A percentile compares a stretch with the other conserved stretches of the same genome.
phyloP scores from a whole-genome alignment of 108 stramenopile species.

The Discostella pseudostelligera region DNA sequence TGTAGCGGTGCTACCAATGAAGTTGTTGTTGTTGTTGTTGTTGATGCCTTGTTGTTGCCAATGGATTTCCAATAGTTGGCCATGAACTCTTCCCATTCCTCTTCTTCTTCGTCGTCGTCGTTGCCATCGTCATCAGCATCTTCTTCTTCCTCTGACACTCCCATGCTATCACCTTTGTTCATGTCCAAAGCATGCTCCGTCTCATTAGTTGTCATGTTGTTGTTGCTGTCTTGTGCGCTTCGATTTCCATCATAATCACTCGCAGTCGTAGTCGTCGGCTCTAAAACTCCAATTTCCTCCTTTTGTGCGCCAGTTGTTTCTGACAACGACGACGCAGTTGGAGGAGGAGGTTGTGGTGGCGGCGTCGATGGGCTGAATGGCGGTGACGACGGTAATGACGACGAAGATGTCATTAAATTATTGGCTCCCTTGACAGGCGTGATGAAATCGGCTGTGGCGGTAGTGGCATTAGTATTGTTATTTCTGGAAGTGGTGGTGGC shows the following conservation, averaged over 20 bases:
- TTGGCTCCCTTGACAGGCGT: not conserved
- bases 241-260: not conserved
- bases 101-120: conserved; percentile 13
- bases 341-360: too few species aligned
- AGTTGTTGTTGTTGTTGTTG: not conserved
- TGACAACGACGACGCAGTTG: not conserved
- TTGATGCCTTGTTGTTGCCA: not conserved
- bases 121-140: conserved; percentile 10
- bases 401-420: not conserved
- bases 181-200: not conserved
- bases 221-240: not conserved
- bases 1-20: too few species aligned
- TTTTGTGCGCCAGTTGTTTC: too few species aligned
- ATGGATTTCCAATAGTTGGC: conserved; percentile 20
- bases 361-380: too few species aligned
- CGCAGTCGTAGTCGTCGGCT: too few species aligned
- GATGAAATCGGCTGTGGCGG: not conserved
- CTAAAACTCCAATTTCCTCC: not conserved
- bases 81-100: conserved; percentile 49
- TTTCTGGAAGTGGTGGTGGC: too few species aligned
- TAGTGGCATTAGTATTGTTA: not conserved
- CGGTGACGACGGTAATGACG: not conserved
- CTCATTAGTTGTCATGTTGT: not conserved
- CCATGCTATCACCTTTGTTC: not conserved
- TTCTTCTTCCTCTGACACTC: not conserved